Conservation (phyloP, 768 basidiomycete species). For the Panaeolus papilionaceus region DNA sequence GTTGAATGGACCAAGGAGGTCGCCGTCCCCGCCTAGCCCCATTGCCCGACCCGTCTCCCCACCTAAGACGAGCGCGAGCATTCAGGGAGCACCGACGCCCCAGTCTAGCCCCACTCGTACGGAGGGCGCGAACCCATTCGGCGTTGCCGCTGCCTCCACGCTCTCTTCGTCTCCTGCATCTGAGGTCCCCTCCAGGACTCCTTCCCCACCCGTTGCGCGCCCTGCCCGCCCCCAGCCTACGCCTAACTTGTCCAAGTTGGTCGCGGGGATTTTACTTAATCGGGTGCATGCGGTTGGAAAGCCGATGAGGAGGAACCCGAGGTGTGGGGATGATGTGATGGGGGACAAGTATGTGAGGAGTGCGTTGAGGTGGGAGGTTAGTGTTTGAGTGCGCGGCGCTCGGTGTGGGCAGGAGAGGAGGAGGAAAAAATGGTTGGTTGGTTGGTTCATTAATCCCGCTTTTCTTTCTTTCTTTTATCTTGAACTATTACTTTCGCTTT, state of each 20-base stretch:
- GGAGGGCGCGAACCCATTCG: neutral
- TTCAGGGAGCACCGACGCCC: neutral
- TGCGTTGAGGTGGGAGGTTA: constrained; percentile 5
- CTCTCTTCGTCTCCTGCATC: neutral
- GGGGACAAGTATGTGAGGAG: neutral
- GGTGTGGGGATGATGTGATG: neutral
- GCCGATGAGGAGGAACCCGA: constrained; percentile 1
- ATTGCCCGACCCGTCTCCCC: neutral
- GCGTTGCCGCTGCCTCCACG: neutral
- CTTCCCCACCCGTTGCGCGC: neutral
- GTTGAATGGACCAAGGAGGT: neutral
- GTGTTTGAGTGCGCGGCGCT: neutral
- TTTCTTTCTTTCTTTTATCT: neutral
- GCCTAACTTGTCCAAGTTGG: neutral
- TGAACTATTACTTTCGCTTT: neutral
- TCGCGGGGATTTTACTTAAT: neutral
- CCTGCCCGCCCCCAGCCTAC: neutral
- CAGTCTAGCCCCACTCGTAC: neutral
- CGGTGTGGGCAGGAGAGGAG: neutral
- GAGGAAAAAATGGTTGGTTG: neutral
- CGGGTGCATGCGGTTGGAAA: neutral
- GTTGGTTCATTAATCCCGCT: too few species aligned
- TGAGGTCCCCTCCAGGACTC: neutral
- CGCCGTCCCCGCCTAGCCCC: neutral
- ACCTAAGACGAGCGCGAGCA: neutral